These are phyloP conservation scores for Aspergillus sergii DNA, from an alignment of 2,329 filamentous ascomycete species.

Conservation along the genomic window DNA sequence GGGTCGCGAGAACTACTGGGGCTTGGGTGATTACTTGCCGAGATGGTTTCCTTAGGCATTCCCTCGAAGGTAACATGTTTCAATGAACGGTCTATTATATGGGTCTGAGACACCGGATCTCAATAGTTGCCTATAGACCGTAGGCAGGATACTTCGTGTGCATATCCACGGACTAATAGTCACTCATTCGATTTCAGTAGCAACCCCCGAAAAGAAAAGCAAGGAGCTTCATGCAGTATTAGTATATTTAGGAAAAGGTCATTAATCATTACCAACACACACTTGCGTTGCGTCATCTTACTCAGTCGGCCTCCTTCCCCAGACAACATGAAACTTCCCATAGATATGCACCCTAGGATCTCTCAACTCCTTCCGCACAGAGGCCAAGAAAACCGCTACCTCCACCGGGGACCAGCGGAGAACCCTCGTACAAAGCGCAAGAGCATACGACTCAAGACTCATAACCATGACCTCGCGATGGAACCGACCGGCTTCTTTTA, in stretches of 20 bases:
- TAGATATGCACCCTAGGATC: background rate
- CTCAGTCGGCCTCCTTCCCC: background rate
- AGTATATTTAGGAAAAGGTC: background rate
- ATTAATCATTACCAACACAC: background rate
- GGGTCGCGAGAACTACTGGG: background rate
- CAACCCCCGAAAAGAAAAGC: too few relatives aligned
- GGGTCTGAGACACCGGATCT: too few relatives aligned
- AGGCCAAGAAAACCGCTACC: background rate
- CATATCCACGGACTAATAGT: background rate
- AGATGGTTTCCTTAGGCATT: background rate
- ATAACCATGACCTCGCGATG: background rate
- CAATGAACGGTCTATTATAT: too few relatives aligned
- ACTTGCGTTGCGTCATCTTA: too few relatives aligned
- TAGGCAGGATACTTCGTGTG: background rate
- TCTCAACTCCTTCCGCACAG: background rate
- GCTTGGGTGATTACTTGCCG: background rate
- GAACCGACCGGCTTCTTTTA: background rate
- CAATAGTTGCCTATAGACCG: background rate
- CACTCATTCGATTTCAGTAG: background rate
- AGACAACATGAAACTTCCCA: background rate
- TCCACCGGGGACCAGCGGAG: background rate
- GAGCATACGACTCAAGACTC: background rate
- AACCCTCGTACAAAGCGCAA: background rate
- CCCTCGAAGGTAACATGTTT: rapidly evolving
- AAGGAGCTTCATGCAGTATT: background rate